Percentiles rank a stretch among this genome's conserved stretches.
Evolutionary conservation across 2,329 filamentous ascomycete species (phyloP).

Genomic region (Trichoderma koningii): DNA sequence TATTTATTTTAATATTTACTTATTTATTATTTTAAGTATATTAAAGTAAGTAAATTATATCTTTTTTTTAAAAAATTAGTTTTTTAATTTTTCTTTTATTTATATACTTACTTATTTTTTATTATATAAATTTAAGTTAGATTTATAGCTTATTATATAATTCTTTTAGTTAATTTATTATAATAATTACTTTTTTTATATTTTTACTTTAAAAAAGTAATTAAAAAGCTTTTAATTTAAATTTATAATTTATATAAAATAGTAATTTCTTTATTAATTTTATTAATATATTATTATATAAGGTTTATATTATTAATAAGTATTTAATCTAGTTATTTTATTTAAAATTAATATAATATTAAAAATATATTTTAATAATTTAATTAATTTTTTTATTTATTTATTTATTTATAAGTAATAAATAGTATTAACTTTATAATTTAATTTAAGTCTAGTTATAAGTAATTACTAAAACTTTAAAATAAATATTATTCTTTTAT

Average conservation of each 20-base stretch:
- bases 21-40: background rate
- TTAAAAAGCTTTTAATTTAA: too few relatives aligned
- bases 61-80: background rate
- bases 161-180: too few relatives aligned
- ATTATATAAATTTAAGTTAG: background rate
- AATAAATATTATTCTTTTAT: too few relatives aligned
- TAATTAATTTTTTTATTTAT: background rate
- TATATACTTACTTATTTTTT: background rate
- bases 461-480: too few relatives aligned
- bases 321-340: background rate
- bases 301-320: background rate
- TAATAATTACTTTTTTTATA: too few relatives aligned
- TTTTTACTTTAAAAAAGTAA: too few relatives aligned
- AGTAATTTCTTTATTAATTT: background rate
- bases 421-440: background rate
- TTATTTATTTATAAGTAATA: background rate
- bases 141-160: background rate
- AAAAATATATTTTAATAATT: background rate
- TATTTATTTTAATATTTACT: background rate
- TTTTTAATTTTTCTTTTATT: background rate
- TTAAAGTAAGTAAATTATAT: background rate
- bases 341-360: background rate
- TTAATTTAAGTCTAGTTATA: background rate
- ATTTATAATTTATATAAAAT: background rate
- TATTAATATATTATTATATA: background rate